Conservation (phyloP, 345 rosid genomes). For the Boechera divaricarpa region DNA sequence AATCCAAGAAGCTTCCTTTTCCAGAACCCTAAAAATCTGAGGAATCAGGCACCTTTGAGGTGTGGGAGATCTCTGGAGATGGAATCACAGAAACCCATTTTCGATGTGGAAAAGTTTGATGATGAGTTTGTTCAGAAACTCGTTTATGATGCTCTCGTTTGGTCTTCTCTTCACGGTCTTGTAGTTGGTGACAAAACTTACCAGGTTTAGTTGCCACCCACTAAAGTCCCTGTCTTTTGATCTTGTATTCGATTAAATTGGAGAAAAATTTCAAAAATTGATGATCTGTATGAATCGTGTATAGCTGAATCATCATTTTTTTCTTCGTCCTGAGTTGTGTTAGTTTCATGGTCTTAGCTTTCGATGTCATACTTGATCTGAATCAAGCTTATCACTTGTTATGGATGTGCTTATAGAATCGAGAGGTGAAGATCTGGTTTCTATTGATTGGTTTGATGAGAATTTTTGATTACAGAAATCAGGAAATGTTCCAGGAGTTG, state of each 20-base stretch:
- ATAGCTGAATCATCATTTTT: background rate
- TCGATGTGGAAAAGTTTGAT: constrained; percentile 59
- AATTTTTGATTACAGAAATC: constrained; percentile 60
- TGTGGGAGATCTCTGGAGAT: constrained; percentile 50
- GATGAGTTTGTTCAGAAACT: constrained; percentile 68
- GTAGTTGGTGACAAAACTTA: constrained; percentile 80
- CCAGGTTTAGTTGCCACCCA: constrained; percentile 51
- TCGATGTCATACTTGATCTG: background rate
- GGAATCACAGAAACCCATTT: constrained; percentile 52
- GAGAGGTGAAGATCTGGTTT: background rate
- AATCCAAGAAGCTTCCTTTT: constrained; percentile 42
- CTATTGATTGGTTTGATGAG: constrained; percentile 22
- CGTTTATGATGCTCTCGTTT: constrained; percentile 91
- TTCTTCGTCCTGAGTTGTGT: background rate
- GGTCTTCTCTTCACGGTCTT: constrained; percentile 96
- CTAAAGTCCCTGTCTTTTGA: constrained; percentile 17
- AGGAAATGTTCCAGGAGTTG: constrained; percentile 91
- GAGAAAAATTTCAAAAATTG: background rate
- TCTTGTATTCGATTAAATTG: background rate
- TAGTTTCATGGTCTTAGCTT: no score
- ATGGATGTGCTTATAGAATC: constrained; percentile 11
- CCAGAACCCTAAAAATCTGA: constrained; percentile 29
- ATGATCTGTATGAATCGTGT: background rate
- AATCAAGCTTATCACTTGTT: constrained; percentile 16
- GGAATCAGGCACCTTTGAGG: constrained; percentile 45